Evolutionary conservation across 2,329 filamentous ascomycete genomes (phyloP), one percentile per base, ranked within the genome.

Genomic region (Colletotrichum sp.): DNA sequence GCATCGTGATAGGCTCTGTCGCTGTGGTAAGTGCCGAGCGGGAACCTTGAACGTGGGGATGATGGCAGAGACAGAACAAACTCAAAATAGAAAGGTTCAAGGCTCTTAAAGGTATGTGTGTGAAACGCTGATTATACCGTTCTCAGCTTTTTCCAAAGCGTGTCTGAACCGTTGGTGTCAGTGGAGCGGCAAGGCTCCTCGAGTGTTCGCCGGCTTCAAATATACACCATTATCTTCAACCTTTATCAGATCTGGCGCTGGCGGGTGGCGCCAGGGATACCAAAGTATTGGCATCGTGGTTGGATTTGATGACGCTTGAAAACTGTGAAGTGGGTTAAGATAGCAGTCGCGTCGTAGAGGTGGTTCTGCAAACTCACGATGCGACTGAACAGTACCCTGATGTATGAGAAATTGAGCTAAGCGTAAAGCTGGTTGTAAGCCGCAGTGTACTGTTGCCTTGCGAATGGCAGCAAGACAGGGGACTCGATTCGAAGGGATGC

Each of bases 81-180:
- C 62, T 75, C 73, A 75, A 75, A 72, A 75, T 34, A 62, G 61
- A 73, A 75, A 67, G 62, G 70, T 55, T 52, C 73, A 65, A 70
- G 43, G 55, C 58, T 43, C 56, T 72, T 70, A 32, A 64, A 38
- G 43, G n/a, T 38, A 55, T 13, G 32, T 18, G 61, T 55, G 24
- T 66, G 61, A 52, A 65, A 36, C 64, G 52, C 8, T 61, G 52
- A 61, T 48, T 30, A 48, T 34, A 62, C 32, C 43, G 62, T 62
- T 34, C 58, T 62, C 32, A 30, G 68, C 36, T 58, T 36, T 24
- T 38, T 30, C 28, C 34, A 43, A 15, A 36, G 34, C 62, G 36
- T 52, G n/a, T 38, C 26, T 61, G 52, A 38, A 56, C 43, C 43
- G 43, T 52, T 52, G 43, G 43, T 21, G 43, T 52, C 43, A 52